Conservation (phyloP, 1,139 yeast genomes). For the Hemisphaericaspora xylofermentans region DNA sequence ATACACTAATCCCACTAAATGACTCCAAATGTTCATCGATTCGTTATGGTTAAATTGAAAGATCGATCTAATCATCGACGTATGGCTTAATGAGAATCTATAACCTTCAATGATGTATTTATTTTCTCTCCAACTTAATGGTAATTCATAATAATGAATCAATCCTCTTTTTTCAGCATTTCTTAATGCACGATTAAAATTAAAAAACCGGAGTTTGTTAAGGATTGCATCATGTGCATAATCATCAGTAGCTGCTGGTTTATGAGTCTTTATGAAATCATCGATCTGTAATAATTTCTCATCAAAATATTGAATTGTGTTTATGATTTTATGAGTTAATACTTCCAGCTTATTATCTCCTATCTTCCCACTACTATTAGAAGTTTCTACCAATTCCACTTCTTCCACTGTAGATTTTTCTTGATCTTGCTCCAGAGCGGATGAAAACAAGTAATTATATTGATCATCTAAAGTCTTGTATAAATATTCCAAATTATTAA, state of each 20-base stretch:
- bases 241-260: slow-evolving; percentile 29
- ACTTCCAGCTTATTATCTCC: slow-evolving; percentile 30
- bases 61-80: slow-evolving; percentile 56
- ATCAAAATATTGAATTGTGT: slow-evolving; percentile 56
- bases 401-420: slow-evolving; percentile 46
- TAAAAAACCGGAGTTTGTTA: slow-evolving; percentile 49
- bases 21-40: slow-evolving; percentile 93
- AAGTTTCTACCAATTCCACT: slow-evolving; percentile 35
- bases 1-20: slow-evolving; percentile 64
- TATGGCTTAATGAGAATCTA: slow-evolving; percentile 71
- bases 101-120: slow-evolving; percentile 82
- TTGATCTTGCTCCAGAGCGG: slow-evolving; percentile 10
- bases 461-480: slow-evolving; percentile 55
- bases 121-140: slow-evolving; percentile 92
- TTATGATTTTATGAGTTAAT: slow-evolving; percentile 45
- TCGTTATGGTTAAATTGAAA: slow-evolving; percentile 75
- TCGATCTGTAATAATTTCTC: slow-evolving; percentile 55
- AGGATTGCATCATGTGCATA: slow-evolving; percentile 29
- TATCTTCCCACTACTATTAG: not conserved
- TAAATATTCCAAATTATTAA: slow-evolving; percentile 47
- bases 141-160: slow-evolving; percentile 83
- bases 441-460: slow-evolving; percentile 44
- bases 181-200: slow-evolving; percentile 59
- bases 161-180: slow-evolving; percentile 49
- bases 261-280: slow-evolving; percentile 41